Conservation (phyloP, 2,329 filamentous ascomycete species). For the Dactylellina sp. region DNA sequence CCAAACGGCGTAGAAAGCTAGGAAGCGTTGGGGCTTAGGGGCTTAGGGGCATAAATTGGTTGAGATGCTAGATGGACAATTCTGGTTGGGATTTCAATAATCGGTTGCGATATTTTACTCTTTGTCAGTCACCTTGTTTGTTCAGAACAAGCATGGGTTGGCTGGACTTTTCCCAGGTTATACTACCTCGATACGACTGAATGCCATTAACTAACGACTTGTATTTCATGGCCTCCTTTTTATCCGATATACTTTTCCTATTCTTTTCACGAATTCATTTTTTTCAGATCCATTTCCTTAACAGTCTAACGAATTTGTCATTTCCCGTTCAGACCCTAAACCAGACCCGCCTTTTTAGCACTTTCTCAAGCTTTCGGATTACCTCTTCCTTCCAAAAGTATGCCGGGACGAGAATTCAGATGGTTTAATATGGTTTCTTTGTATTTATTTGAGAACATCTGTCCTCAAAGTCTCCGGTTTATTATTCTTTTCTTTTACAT, state of each 20-base stretch:
- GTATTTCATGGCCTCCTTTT: slow-evolving; percentile 1
- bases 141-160: background rate
- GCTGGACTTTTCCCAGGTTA: slow-evolving; percentile 25
- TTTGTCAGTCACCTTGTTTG: slow-evolving; percentile 4
- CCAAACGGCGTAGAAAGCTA: slow-evolving; percentile 19
- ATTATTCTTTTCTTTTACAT: slow-evolving; percentile 13
- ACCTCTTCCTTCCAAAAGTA: slow-evolving; percentile 26
- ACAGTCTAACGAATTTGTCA: slow-evolving; percentile 19
- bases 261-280: slow-evolving; percentile 22
- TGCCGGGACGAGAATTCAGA: slow-evolving; percentile 17
- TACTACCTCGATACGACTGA: slow-evolving; percentile 47
- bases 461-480: background rate
- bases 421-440: slow-evolving; percentile 27
- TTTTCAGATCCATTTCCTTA: slow-evolving; percentile 33
- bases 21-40: slow-evolving; percentile 11
- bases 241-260: slow-evolving; percentile 11
- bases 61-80: background rate
- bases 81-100: slow-evolving; percentile 38
- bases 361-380: slow-evolving; percentile 21
- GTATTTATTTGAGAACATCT: slow-evolving; percentile 2
- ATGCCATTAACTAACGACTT: slow-evolving; percentile 43
- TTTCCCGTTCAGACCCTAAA: background rate
- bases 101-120: slow-evolving; percentile 37
- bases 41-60: background rate
- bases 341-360: slow-evolving; percentile 6